A percentile compares a stretch with the other conserved stretches of the same genome.
Evolutionary conservation across 768 basidiomycete genomes (phyloP).

Genomic region (Hypsizygus marmoreus): DNA sequence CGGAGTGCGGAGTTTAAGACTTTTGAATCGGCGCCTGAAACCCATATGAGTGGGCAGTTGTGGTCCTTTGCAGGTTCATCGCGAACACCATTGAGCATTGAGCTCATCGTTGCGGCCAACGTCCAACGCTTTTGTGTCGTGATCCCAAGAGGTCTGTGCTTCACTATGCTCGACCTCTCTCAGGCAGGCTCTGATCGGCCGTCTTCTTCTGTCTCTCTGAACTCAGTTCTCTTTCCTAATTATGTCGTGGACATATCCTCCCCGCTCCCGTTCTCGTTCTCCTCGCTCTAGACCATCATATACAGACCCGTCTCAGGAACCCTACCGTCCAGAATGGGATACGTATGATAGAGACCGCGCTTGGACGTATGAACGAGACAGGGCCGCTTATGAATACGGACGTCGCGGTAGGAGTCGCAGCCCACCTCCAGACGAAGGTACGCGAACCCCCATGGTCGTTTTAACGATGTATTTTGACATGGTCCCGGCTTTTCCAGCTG

Average conservation of each 20-base stretch:
- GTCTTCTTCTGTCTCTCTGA: slow-evolving; percentile 59
- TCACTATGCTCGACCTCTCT: slow-evolving; percentile 86
- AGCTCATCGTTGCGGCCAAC: slow-evolving; percentile 44
- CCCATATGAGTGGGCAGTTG: slow-evolving; percentile 18
- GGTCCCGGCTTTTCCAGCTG: slow-evolving; percentile 44
- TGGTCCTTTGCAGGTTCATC: slow-evolving; percentile 45
- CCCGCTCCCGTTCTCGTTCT: slow-evolving; percentile 84
- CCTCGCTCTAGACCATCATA: slow-evolving; percentile 63
- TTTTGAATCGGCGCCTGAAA: slow-evolving; percentile 46
- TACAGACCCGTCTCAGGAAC: slow-evolving; percentile 58
- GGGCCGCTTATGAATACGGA: slow-evolving; percentile 65
- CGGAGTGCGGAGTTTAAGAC: slow-evolving; percentile 4
- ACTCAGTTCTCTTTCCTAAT: slow-evolving; percentile 60
- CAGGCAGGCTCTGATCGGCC: slow-evolving; percentile 74
- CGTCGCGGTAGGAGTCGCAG: slow-evolving; percentile 79
- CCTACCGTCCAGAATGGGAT: slow-evolving; percentile 70
- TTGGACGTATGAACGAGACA: slow-evolving; percentile 73
- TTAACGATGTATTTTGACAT: slow-evolving; percentile 14
- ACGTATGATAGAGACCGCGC: slow-evolving; percentile 70
- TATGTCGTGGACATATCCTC: slow-evolving; percentile 85
- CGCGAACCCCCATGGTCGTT: slow-evolving; percentile 12
- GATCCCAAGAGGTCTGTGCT: slow-evolving; percentile 90
- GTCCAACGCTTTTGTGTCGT: slow-evolving; percentile 50
- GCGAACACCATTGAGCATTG: slow-evolving; percentile 61
- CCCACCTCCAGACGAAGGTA: slow-evolving; percentile 70